These are phyloP conservation scores for Erucastrum elatum DNA, from an alignment of 345 rosid genomes.

Conservation along the genomic window DNA sequence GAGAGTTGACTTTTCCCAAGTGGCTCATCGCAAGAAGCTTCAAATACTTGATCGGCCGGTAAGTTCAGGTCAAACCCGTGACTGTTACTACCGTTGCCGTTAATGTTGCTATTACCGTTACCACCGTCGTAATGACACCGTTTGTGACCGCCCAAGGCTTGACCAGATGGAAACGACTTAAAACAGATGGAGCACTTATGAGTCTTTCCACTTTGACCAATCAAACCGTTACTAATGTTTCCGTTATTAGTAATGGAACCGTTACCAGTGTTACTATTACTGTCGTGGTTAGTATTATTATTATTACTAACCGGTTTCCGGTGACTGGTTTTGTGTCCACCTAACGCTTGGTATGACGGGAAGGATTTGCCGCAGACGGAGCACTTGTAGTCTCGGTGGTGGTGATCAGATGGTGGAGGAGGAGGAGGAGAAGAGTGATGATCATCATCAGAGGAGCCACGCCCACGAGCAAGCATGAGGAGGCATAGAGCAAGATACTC, in stretches of 20 bases:
- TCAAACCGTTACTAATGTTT: conserved; percentile 26
- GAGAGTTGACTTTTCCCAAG: conserved; percentile 38
- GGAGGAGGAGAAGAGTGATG: conserved; percentile 32
- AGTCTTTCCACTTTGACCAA: conserved; percentile 43
- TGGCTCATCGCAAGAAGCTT: conserved; percentile 1
- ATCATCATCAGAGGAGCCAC: conserved; percentile 28
- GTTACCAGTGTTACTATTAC: conserved; percentile 7
- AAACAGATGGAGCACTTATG: conserved; percentile 84
- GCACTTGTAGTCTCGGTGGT: conserved; percentile 47
- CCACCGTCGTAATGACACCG: conserved; percentile 81
- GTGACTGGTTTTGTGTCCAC: conserved; percentile 66
- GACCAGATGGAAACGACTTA: conserved; percentile 75
- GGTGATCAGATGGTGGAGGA: conserved; percentile 23
- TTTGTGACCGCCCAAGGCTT: conserved; percentile 95
- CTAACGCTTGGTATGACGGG: conserved; percentile 58
- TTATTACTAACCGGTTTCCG: conserved; percentile 44
- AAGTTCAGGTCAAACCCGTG: conserved; percentile 60
- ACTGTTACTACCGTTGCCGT: conserved; percentile 13
- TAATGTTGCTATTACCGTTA: conserved; percentile 9
- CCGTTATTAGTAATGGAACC: conserved; percentile 26
- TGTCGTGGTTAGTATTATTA: conserved; percentile 4
- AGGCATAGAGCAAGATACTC: conserved; percentile 60
- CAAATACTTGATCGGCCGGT: conserved; percentile 47
- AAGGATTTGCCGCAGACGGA: conserved; percentile 49
- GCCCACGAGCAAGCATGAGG: conserved; percentile 53